phyloP scores from a whole-genome alignment of 2,329 filamentous ascomycete species.

The Hypomyces rosellus region DNA sequence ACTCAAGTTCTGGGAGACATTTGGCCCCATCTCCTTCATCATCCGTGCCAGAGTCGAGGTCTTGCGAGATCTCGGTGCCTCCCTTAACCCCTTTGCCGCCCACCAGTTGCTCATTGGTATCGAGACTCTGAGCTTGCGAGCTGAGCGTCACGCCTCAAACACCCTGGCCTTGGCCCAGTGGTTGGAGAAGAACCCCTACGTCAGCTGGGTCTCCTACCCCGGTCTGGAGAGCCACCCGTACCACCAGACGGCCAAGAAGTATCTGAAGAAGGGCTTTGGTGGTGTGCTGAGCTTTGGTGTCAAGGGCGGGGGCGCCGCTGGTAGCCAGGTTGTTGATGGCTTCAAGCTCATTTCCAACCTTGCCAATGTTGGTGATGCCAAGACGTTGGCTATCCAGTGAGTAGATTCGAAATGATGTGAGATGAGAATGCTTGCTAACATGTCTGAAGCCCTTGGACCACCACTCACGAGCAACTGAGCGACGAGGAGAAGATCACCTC shows the following conservation, averaged over 20 bases:
- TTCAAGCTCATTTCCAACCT: constrained; percentile 95
- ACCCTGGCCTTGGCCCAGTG: constrained; percentile 72
- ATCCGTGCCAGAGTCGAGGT: constrained; percentile 85
- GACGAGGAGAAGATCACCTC: constrained; percentile 74
- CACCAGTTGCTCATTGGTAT: constrained; percentile 85
- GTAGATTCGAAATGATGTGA: constrained; percentile 10
- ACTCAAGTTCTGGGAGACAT: constrained; percentile 90
- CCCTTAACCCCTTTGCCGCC: constrained; percentile 83
- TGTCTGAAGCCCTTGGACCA: constrained; percentile 66
- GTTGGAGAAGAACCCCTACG: constrained; percentile 75
- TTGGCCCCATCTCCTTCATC: constrained; percentile 74
- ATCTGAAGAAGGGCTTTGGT: constrained; percentile 76
- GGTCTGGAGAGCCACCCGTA: constrained; percentile 77
- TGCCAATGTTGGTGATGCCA: constrained; percentile 92
- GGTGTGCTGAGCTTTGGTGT: constrained; percentile 92
- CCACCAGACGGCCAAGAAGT: constrained; percentile 78
- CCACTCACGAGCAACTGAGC: constrained; percentile 86
- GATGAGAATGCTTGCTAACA: not conserved
- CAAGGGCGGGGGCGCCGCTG: constrained; percentile 78
- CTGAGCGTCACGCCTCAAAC: constrained; percentile 82
- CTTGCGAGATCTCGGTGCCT: constrained; percentile 75
- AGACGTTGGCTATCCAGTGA: constrained; percentile 83
- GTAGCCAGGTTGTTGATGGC: constrained; percentile 81
- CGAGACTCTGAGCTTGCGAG: constrained; percentile 83
- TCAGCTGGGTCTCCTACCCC: constrained; percentile 91